phyloP scores from a whole-genome alignment of 495 filamentous ascomycete genomes.

The Penicillium tannophilum region DNA sequence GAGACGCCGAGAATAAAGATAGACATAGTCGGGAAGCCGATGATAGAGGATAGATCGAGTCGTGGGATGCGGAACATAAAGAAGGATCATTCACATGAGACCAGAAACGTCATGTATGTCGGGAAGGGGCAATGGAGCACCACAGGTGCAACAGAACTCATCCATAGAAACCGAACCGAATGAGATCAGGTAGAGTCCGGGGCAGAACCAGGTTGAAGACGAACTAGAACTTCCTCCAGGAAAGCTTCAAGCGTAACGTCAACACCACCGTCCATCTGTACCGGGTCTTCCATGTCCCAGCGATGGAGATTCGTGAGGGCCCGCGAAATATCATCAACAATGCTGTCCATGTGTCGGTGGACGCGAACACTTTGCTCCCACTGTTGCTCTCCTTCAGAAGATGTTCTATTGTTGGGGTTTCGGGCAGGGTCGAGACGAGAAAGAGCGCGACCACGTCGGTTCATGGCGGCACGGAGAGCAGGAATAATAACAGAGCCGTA shows the following conservation, averaged over 20 bases:
- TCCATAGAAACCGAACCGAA: not conserved
- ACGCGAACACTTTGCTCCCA: conserved; percentile 63
- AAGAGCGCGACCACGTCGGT: conserved; percentile 60
- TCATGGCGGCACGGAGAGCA: conserved; percentile 84
- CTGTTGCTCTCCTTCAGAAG: conserved; percentile 36
- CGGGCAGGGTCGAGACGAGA: conserved; percentile 27
- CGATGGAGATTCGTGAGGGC: conserved; percentile 86
- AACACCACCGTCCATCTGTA: conserved; percentile 90
- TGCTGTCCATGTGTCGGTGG: conserved; percentile 77
- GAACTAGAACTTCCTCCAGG: conserved; percentile 90
- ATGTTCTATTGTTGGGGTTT: conserved; percentile 11
- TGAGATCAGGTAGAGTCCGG: not conserved
- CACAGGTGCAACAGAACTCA: not conserved
- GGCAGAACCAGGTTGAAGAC: conserved; percentile 59
- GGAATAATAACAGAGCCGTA: conserved; percentile 74
- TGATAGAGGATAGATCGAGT: too few relatives aligned
- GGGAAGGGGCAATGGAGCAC: not conserved
- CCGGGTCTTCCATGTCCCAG: conserved; percentile 77
- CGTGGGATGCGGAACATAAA: not conserved
- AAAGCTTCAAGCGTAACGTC: conserved; percentile 86
- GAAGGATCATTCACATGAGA: not conserved
- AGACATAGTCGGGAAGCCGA: too few relatives aligned
- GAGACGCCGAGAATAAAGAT: too few relatives aligned
- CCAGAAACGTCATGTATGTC: not conserved
- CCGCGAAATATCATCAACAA: conserved; percentile 73